Conservation (phyloP, 305 asterid genomes). For the Fraxinus sp. region DNA sequence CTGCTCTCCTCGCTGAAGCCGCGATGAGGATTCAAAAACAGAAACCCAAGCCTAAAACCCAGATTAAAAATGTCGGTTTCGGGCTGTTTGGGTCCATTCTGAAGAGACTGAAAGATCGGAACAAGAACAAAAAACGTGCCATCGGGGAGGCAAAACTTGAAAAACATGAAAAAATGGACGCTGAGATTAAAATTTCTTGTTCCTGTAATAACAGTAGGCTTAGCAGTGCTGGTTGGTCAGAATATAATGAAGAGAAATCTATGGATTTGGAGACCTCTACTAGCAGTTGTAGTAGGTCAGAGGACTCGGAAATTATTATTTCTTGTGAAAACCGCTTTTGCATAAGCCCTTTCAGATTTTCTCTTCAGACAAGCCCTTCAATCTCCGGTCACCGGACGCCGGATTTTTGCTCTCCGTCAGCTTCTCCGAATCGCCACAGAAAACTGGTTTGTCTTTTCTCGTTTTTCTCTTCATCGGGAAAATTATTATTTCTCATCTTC, state of each 20-base stretch:
- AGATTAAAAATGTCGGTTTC: conserved; percentile 35
- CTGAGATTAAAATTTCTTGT: conserved; percentile 30
- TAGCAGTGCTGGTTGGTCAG: conserved; percentile 66
- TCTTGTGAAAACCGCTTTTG: conserved; percentile 39
- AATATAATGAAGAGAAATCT: conserved; percentile 46
- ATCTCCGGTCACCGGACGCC: conserved; percentile 46
- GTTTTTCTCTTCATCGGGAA: background rate
- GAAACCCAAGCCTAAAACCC: conserved; percentile 35
- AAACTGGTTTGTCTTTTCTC: conserved; percentile 42
- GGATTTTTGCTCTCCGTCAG: conserved; percentile 58
- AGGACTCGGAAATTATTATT: conserved; percentile 35
- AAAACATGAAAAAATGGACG: conserved; percentile 18
- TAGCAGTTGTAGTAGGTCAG: conserved; percentile 41
- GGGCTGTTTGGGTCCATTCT: conserved; percentile 62
- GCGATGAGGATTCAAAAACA: conserved; percentile 66
- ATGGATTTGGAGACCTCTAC: conserved; percentile 54
- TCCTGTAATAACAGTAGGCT: conserved; percentile 45
- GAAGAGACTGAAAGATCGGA: conserved; percentile 58
- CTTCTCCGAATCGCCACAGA: conserved; percentile 53
- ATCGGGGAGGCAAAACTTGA: conserved; percentile 15
- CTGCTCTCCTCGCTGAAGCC: conserved; percentile 70
- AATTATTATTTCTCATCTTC: background rate
- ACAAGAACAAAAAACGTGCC: conserved; percentile 42
- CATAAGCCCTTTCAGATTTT: conserved; percentile 63
- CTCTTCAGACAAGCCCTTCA: conserved; percentile 55